Evolutionary conservation across 2,329 filamentous ascomycete species (phyloP).

Genomic region (Cercospora citrullina): DNA sequence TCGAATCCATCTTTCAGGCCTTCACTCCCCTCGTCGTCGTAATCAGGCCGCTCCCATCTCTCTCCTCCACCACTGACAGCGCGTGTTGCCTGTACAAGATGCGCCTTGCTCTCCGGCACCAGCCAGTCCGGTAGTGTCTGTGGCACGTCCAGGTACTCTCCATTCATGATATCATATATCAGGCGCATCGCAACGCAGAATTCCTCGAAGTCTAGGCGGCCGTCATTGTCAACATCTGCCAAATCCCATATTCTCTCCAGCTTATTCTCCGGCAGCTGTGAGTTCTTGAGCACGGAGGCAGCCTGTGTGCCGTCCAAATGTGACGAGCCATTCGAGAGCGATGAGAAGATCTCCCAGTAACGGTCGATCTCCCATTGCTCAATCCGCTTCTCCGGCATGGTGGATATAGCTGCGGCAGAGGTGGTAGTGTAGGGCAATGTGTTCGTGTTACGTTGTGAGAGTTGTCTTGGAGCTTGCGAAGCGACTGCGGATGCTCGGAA

Average conservation of each 20-base stretch:
- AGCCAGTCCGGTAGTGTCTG: constrained; percentile 88
- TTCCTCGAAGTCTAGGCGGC: constrained; percentile 97
- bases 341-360: constrained; percentile 78
- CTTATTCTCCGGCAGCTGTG: constrained; percentile 72
- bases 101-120: constrained; percentile 89
- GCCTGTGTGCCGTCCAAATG: constrained; percentile 69
- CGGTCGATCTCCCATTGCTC: constrained; percentile 74
- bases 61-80: constrained; percentile 77
- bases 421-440: neutral
- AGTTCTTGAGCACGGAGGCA: constrained; percentile 71
- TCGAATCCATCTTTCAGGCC: constrained; percentile 96
- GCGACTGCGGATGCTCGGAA: constrained; percentile 1
- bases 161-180: constrained; percentile 96
- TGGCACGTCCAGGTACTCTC: constrained; percentile 90
- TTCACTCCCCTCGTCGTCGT: constrained; percentile 71
- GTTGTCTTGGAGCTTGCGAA: constrained; percentile 3
- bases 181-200: constrained; percentile 98
- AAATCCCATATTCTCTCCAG: constrained; percentile 98
- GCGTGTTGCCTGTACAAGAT: constrained; percentile 79
- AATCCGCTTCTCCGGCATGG: constrained; percentile 52
- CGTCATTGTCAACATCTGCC: constrained; percentile 95
- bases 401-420: constrained; percentile 22
- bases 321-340: constrained; percentile 62
- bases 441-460: neutral
- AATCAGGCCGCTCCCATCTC: constrained; percentile 81